A percentile compares a stretch with the other conserved stretches of the same genome.
Evolutionary conservation across 2,329 filamentous ascomycete genomes (phyloP).

Genomic region (Colletotrichum siamense): DNA sequence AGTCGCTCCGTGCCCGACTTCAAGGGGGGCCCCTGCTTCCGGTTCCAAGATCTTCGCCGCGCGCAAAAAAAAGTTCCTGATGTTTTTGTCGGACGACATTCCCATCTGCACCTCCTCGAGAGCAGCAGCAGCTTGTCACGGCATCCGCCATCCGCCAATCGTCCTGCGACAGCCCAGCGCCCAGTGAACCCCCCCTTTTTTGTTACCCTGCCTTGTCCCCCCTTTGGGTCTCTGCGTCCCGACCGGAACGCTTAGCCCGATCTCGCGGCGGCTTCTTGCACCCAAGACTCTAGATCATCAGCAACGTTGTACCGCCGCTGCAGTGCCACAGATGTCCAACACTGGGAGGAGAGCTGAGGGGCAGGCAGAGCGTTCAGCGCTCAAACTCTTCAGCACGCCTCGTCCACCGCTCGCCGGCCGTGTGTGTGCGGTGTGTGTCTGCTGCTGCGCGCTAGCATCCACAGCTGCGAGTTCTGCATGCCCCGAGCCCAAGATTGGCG

Average conservation of each 20-base stretch:
- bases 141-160: slow-evolving; percentile 4
- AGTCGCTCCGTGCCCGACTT: slow-evolving; percentile 5
- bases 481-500: slow-evolving; percentile 12
- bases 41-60: slow-evolving; percentile 13
- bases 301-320: slow-evolving; percentile 9
- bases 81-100: slow-evolving; percentile 4
- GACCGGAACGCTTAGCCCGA: slow-evolving; percentile 6
- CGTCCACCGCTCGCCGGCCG: not conserved
- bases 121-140: slow-evolving; percentile 4
- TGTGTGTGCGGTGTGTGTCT: not conserved
- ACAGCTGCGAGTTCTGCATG: slow-evolving; percentile 3
- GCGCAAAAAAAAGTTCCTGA: slow-evolving; percentile 14
- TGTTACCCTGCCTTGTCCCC: not conserved
- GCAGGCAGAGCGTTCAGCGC: not conserved
- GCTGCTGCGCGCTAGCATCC: not conserved
- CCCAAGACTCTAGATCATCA: slow-evolving; percentile 10
- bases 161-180: not conserved
- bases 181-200: not conserved
- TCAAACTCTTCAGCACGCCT: not conserved
- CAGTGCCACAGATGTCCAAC: not conserved
- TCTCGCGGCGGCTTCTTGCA: slow-evolving; percentile 18
- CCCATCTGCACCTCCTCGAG: not conserved
- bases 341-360: not conserved
- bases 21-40: not conserved
- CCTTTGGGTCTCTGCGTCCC: not conserved